Evolutionary conservation across 495 filamentous ascomycete genomes (phyloP).

Genomic region (Pseudomonodictys pantanalensis): DNA sequence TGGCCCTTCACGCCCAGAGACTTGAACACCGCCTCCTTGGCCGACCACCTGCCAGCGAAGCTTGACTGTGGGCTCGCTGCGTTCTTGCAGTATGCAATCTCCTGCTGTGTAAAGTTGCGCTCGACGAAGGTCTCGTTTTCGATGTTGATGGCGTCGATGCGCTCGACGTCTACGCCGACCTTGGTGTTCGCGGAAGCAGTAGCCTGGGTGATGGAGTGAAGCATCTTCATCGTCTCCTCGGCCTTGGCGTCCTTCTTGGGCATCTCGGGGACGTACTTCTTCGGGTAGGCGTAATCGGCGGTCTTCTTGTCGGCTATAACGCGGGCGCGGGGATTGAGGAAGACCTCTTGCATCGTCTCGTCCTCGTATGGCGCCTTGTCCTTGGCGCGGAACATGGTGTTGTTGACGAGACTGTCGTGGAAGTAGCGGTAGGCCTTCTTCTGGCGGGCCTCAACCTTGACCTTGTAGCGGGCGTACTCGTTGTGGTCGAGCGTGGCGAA

Average conservation of each 20-base stretch:
- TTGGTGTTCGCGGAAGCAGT: slow-evolving; percentile 71
- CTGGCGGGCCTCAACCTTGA: slow-evolving; percentile 85
- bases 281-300: slow-evolving; percentile 67
- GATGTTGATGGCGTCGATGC: slow-evolving; percentile 78
- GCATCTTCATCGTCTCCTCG: slow-evolving; percentile 64
- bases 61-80: slow-evolving; percentile 74
- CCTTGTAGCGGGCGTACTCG: slow-evolving; percentile 76
- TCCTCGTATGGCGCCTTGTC: slow-evolving; percentile 83
- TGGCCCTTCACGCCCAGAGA: slow-evolving; percentile 81
- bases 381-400: slow-evolving; percentile 96
- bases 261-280: slow-evolving; percentile 33
- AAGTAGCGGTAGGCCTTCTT: slow-evolving; percentile 98
- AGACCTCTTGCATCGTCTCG: slow-evolving; percentile 76
- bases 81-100: slow-evolving; percentile 81
- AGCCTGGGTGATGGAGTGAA: slow-evolving; percentile 73
- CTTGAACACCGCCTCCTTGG: slow-evolving; percentile 99
- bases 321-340: slow-evolving; percentile 93
- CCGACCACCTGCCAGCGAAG: slow-evolving; percentile 91
- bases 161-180: slow-evolving; percentile 90
- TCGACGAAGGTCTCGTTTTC: slow-evolving; percentile 91
- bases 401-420: slow-evolving; percentile 96
- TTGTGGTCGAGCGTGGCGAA: slow-evolving; percentile 89
- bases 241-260: slow-evolving; percentile 26
- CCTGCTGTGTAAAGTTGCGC: slow-evolving; percentile 83
- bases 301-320: slow-evolving; percentile 82